Percentiles rank a stretch among this genome's conserved stretches.
Evolutionary conservation across 208 protist genomes (phyloP).

Genomic region (Kentomonas sorsogonicus): DNA sequence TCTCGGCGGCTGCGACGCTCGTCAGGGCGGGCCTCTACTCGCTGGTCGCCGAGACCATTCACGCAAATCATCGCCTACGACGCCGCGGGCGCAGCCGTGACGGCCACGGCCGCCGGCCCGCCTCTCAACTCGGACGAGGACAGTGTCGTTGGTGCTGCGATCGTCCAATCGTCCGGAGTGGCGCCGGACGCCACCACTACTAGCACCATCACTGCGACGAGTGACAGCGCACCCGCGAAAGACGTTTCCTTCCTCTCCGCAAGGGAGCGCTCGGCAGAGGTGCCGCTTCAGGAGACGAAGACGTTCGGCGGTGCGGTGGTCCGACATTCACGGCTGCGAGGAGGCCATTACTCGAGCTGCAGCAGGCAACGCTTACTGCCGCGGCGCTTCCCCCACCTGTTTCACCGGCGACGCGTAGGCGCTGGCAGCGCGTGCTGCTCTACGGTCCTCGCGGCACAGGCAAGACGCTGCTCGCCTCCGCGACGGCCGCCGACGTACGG

Average conservation of each 20-base stretch:
- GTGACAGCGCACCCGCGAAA: no score
- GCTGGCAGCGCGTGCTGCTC: conserved; percentile 95
- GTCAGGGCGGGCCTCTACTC: no score
- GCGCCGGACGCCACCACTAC: no score
- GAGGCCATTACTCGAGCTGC: conserved; percentile 93
- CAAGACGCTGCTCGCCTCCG: conserved; percentile 98
- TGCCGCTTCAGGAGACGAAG: conserved; percentile 80
- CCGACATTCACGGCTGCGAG: conserved; percentile 91
- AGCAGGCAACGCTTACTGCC: conserved; percentile 97
- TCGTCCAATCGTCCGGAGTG: no score
- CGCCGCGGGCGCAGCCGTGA: no score
- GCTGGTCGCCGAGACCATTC: no score
- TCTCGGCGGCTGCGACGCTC: conserved; percentile 12
- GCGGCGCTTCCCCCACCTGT: conserved; percentile 95
- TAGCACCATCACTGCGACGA: no score
- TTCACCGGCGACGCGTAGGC: conserved; percentile 85
- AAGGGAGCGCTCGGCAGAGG: no score
- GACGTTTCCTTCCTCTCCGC: no score
- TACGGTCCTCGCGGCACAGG: conserved; percentile 97
- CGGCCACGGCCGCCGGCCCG: no score
- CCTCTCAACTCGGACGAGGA: no score
- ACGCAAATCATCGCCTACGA: conserved; percentile 37
- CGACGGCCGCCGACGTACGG: conserved; percentile 92
- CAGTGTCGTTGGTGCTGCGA: no score
- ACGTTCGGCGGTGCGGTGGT: conserved; percentile 78